Conservation (phyloP, 2,329 filamentous ascomycete genomes). For the Hypocreales sp. region DNA sequence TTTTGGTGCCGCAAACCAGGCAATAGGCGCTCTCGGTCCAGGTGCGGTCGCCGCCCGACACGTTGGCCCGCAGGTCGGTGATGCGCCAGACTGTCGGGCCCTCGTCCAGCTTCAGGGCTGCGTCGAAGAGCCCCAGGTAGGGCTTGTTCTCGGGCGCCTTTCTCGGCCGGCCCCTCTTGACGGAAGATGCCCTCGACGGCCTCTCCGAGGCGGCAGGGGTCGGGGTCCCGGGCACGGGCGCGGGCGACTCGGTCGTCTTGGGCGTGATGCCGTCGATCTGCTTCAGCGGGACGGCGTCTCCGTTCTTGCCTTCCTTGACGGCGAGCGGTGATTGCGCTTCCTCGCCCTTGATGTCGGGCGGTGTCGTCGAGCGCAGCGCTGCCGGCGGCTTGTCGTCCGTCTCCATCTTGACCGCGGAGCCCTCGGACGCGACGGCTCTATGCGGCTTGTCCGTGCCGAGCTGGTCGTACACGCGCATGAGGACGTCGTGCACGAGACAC, state of each 20-base stretch:
- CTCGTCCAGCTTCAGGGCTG: conserved; percentile 28
- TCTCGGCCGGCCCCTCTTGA: conserved; percentile 22
- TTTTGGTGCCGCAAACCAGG: conserved; percentile 30
- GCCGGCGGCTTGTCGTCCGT: conserved; percentile 13
- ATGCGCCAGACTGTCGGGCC: conserved; percentile 35
- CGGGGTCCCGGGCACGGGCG: conserved; percentile 14
- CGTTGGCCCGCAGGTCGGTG: conserved; percentile 29
- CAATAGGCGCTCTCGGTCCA: conserved; percentile 37
- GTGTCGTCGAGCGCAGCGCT: conserved; percentile 29
- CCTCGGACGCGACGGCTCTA: conserved; percentile 17
- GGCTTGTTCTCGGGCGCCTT: conserved; percentile 23
- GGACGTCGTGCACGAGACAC: conserved; percentile 41
- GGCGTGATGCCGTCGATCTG: conserved; percentile 15
- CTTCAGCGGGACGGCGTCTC: conserved; percentile 21
- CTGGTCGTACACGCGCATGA: conserved; percentile 31
- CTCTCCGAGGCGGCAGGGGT: conserved; percentile 8
- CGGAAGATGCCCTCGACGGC: conserved; percentile 10
- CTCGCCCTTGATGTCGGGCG: conserved; percentile 32
- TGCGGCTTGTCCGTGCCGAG: conserved; percentile 37
- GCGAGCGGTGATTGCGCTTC: conserved; percentile 36
- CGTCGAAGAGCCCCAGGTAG: conserved; percentile 37
- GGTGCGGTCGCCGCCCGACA: conserved; percentile 31
- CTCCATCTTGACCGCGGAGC: conserved; percentile 22
- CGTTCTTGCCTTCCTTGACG: conserved; percentile 30
- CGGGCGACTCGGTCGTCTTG: conserved; percentile 14